These are phyloP conservation scores for Hanseniaspora mollemarum DNA, from an alignment of 805 yeast species.

Conservation along the genomic window DNA sequence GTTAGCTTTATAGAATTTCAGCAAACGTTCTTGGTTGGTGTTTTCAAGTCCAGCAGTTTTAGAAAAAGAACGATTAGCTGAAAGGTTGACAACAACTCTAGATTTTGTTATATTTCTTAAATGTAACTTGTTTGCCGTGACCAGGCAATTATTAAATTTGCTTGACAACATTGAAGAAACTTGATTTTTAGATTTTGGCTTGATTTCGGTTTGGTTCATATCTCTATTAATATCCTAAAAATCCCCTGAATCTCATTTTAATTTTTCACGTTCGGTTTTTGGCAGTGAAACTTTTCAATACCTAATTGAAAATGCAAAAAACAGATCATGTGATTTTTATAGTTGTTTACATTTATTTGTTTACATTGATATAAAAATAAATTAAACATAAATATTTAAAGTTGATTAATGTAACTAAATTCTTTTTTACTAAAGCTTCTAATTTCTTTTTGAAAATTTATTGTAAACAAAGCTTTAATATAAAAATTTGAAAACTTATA, in stretches of 20 bases:
- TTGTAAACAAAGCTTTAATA: no score
- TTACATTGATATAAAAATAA: background rate
- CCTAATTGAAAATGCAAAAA: background rate
- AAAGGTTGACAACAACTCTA: background rate
- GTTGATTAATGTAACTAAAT: no score
- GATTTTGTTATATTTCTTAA: no score
- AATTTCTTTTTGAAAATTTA: no score
- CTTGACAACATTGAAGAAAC: no score
- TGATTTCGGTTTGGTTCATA: background rate
- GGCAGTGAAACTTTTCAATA: no score
- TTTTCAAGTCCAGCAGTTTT: background rate
- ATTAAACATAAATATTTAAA: background rate
- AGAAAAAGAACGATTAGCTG: background rate
- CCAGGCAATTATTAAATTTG: no score
- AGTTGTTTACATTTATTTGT: background rate
- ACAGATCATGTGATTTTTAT: background rate
- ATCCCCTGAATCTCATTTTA: background rate
- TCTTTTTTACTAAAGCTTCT: no score
- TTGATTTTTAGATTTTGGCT: background rate
- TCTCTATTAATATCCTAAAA: no score
- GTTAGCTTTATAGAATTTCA: conserved; percentile 5
- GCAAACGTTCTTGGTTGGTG: background rate
- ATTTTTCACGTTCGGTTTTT: background rate
- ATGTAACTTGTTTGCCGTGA: no score
- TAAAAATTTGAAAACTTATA: no score